Conservation (phyloP, 2,329 filamentous ascomycete species). For the Monilinia laxa region DNA sequence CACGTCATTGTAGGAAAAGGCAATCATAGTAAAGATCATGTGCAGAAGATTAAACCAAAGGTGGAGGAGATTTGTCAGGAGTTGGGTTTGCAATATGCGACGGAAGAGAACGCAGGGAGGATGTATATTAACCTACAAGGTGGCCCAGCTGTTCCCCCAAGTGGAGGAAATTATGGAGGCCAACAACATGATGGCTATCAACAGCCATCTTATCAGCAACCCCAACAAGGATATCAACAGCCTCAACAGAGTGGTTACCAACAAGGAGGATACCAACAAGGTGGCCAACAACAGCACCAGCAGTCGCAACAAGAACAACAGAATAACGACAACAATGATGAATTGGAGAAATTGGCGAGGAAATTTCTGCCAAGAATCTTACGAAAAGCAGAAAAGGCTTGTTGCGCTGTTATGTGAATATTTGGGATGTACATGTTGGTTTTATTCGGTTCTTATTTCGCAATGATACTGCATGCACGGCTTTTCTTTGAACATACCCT, state of each 20-base stretch:
- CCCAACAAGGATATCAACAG: constrained; percentile 46
- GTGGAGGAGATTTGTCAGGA: constrained; percentile 89
- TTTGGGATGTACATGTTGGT: not conserved
- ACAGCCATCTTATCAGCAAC: constrained; percentile 43
- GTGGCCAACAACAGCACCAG: constrained; percentile 4
- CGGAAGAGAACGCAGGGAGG: constrained; percentile 82
- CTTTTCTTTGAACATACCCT: constrained; percentile 5
- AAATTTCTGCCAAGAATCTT: constrained; percentile 39
- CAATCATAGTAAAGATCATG: constrained; percentile 76
- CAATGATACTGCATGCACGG: not conserved
- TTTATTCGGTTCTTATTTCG: constrained; percentile 5
- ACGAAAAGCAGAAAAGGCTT: constrained; percentile 38
- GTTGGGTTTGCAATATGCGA: constrained; percentile 80
- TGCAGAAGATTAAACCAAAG: constrained; percentile 93
- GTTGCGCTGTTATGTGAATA: constrained; percentile 39
- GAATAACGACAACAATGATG: constrained; percentile 41
- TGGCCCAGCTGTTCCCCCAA: constrained; percentile 50
- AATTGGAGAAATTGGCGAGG: constrained; percentile 39
- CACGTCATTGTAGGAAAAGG: constrained; percentile 94
- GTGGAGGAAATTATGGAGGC: constrained; percentile 42
- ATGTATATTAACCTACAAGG: constrained; percentile 84
- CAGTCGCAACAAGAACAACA: constrained; percentile 40
- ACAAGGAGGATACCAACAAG: constrained; percentile 44
- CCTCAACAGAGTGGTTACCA: constrained; percentile 31
- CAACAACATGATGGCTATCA: constrained; percentile 48